These are phyloP conservation scores for Bacidia gigantensis DNA, from an alignment of 495 filamentous ascomycete species.

Conservation along the genomic window DNA sequence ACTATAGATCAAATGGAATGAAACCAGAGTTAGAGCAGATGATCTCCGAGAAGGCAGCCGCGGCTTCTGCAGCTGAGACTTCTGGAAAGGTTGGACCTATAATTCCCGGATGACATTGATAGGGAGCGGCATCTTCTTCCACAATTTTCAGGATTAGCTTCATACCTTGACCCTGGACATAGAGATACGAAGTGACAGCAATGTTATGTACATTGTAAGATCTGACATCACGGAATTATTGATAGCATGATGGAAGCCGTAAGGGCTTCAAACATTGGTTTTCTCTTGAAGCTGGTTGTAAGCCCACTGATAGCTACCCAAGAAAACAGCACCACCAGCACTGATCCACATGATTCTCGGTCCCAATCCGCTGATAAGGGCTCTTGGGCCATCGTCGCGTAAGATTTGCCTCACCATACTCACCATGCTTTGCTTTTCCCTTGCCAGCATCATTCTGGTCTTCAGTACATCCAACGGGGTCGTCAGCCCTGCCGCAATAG, in stretches of 20 bases:
- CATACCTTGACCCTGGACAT: too few relatives aligned
- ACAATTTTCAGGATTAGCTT: too few relatives aligned
- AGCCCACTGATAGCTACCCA: constrained; percentile 91
- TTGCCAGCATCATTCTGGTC: constrained; percentile 85
- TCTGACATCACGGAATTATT: too few relatives aligned
- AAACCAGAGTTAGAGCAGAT: constrained; percentile 26
- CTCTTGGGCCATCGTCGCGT: constrained; percentile 52
- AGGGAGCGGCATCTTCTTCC: too few relatives aligned
- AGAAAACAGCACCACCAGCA: constrained; percentile 81
- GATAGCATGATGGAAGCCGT: too few relatives aligned
- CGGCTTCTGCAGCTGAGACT: constrained; percentile 7
- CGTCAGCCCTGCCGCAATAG: constrained; percentile 74
- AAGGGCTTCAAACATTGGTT: too few relatives aligned
- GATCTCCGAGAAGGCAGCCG: constrained; percentile 2
- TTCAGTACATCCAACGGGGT: constrained; percentile 95
- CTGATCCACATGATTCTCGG: constrained; percentile 90
- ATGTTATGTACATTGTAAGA: too few relatives aligned
- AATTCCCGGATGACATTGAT: constrained; percentile 2
- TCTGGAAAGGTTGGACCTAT: constrained; percentile 13
- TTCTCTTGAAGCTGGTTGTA: constrained; percentile 50
- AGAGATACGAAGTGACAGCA: too few relatives aligned
- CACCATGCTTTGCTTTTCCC: constrained; percentile 39
- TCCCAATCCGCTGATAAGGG: constrained; percentile 79
- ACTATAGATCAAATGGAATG: constrained; percentile 85
- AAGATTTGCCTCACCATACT: constrained; percentile 53